Conservation (phyloP, 805 yeast species). For the Metschnikowia proteae region DNA sequence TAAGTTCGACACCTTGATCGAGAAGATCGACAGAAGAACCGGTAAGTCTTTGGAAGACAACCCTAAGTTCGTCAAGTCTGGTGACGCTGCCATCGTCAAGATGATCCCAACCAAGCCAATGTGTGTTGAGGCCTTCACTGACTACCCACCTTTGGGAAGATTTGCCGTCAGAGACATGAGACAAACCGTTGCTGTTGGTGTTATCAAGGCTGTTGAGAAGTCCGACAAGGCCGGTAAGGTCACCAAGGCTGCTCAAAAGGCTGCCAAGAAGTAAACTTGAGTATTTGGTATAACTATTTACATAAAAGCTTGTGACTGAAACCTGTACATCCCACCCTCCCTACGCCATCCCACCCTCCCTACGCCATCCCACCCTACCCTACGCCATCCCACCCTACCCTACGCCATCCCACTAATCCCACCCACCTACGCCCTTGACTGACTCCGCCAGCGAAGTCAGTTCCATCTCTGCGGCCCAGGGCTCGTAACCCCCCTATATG, state of each 20-base stretch:
- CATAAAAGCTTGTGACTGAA: conserved; percentile 11
- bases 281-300: conserved; percentile 8
- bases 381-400: too few relatives aligned
- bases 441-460: too few relatives aligned
- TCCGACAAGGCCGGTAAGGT: conserved; percentile 86
- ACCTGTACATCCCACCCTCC: too few relatives aligned
- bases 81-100: conserved; percentile 40
- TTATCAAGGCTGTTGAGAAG: conserved; percentile 92
- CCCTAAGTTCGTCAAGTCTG: conserved; percentile 84
- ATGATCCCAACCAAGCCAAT: conserved; percentile 43
- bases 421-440: too few relatives aligned
- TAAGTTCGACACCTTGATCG: conserved; percentile 85
- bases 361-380: too few relatives aligned
- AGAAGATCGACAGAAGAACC: conserved; percentile 98
- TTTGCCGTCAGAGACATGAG: conserved; percentile 95
- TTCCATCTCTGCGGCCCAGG: too few relatives aligned
- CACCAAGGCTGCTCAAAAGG: conserved; percentile 83
- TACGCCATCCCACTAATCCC: too few relatives aligned
- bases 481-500: not conserved
- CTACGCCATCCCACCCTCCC: too few relatives aligned
- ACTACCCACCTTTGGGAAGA: conserved; percentile 45
- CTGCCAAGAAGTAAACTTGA: conserved; percentile 60
- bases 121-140: conserved; percentile 44
- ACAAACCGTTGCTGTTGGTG: conserved; percentile 99
- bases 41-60: conserved; percentile 49